Conservation (phyloP, 345 rosid species). For the Syzygium grande region DNA sequence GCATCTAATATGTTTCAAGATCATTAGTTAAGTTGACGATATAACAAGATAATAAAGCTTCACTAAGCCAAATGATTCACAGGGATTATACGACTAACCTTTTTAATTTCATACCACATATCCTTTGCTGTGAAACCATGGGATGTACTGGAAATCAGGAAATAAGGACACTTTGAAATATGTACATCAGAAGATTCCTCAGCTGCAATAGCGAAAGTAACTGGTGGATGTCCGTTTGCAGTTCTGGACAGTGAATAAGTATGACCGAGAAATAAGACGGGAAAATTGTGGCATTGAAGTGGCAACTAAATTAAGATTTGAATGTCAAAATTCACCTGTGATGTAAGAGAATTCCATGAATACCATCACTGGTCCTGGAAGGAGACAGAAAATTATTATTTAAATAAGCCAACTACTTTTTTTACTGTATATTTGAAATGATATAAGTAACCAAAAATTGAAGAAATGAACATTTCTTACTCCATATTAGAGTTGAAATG, state of each 20-base stretch:
- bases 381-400: background rate
- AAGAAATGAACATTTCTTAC: constrained; percentile 23
- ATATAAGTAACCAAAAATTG: background rate
- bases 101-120: constrained; percentile 79
- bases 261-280: background rate
- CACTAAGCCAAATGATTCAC: background rate
- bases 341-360: constrained; percentile 57
- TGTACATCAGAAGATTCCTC: constrained; percentile 53
- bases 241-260: constrained; percentile 38
- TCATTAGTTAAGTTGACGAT: background rate
- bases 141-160: constrained; percentile 57
- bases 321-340: constrained; percentile 51
- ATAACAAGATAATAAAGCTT: background rate
- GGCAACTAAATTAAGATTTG: background rate
- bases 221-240: constrained; percentile 38
- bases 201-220: constrained; percentile 68
- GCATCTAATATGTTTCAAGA: background rate
- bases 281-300: background rate
- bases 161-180: constrained; percentile 65
- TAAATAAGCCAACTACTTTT: background rate
- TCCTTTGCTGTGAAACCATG: constrained; percentile 65
- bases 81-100: constrained; percentile 27
- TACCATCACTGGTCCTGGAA: constrained; percentile 63
- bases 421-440: background rate
- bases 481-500: constrained; percentile 65